phyloP scores from a whole-genome alignment of 164 flowering plant genomes.

The Piper betle region DNA sequence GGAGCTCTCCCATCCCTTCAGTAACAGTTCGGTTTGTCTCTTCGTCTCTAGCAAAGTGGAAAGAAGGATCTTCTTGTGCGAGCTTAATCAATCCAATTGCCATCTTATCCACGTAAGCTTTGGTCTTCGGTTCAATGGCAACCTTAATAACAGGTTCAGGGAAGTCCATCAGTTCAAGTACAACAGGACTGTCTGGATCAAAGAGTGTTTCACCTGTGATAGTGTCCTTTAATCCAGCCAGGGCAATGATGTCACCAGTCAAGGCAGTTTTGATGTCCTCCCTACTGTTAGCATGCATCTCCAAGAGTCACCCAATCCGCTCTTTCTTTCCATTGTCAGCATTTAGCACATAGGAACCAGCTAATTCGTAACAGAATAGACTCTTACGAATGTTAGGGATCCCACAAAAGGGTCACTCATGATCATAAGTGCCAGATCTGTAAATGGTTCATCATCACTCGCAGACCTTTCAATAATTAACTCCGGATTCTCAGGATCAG shows the following conservation, averaged over 20 bases:
- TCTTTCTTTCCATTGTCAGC: constrained; percentile 92
- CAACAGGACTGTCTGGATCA: constrained; percentile 67
- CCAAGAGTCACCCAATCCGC: constrained; percentile 85
- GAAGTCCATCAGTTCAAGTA: constrained; percentile 95
- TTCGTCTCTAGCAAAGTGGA: constrained; percentile 96
- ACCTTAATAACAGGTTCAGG: constrained; percentile 98
- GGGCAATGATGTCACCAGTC: constrained; percentile 88
- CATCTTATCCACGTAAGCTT: constrained; percentile 95
- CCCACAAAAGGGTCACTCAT: constrained; percentile 94
- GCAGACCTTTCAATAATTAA: constrained; percentile 39
- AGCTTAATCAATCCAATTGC: constrained; percentile 73
- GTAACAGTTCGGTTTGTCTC: constrained; percentile 91
- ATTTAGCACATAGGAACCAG: constrained; percentile 84
- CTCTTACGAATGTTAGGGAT: constrained; percentile 84
- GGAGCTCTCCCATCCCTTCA: constrained; percentile 99
- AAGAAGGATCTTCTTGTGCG: constrained; percentile 96
- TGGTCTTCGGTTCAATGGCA: constrained; percentile 96
- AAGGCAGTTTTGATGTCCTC: constrained; percentile 75
- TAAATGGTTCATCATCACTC: constrained; percentile 76
- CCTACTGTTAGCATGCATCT: constrained; percentile 97
- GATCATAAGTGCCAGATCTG: constrained; percentile 94
- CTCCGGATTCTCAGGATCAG: constrained; percentile 88
- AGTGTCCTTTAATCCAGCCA: constrained; percentile 91
- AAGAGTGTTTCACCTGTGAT: constrained; percentile 89
- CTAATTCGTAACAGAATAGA: constrained; percentile 68